Evolutionary conservation across 2,329 filamentous ascomycete genomes (phyloP).

Genomic region (Pleomassaria siparia): DNA sequence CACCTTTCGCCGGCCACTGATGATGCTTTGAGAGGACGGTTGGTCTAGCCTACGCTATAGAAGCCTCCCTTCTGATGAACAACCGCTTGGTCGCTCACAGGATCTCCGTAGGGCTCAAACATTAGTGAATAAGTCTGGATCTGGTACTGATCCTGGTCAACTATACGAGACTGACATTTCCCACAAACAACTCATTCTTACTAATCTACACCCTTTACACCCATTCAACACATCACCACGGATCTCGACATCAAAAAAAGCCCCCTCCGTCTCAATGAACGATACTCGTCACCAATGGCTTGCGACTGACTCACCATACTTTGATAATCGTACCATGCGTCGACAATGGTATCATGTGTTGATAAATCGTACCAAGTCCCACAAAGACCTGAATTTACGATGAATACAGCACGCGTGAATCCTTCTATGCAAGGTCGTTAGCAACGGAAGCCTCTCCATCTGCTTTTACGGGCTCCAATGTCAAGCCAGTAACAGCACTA

Average conservation of each 20-base stretch:
- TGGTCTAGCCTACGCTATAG: too few species aligned
- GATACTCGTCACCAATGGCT: background rate
- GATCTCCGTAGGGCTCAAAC: background rate
- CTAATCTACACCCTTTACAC: background rate
- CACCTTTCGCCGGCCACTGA: background rate
- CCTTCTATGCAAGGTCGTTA: constrained; percentile 4
- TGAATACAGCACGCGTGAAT: too few species aligned
- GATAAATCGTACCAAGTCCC: background rate
- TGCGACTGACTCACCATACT: background rate
- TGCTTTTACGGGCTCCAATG: background rate
- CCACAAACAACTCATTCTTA: background rate
- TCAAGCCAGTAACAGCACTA: background rate
- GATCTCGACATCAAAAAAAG: constrained; percentile 2
- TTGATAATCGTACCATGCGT: constrained; percentile 4
- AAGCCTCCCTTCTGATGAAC: background rate
- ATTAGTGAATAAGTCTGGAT: background rate
- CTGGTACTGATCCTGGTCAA: background rate
- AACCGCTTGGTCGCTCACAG: background rate
- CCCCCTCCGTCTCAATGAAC: background rate
- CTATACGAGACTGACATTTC: background rate
- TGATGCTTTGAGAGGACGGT: background rate
- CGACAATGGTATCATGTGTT: background rate
- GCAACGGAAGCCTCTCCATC: background rate
- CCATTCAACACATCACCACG: background rate
- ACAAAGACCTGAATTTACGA: too few species aligned